phyloP scores from a whole-genome alignment of 805 yeast species.

The Suhomyces vadensis region DNA sequence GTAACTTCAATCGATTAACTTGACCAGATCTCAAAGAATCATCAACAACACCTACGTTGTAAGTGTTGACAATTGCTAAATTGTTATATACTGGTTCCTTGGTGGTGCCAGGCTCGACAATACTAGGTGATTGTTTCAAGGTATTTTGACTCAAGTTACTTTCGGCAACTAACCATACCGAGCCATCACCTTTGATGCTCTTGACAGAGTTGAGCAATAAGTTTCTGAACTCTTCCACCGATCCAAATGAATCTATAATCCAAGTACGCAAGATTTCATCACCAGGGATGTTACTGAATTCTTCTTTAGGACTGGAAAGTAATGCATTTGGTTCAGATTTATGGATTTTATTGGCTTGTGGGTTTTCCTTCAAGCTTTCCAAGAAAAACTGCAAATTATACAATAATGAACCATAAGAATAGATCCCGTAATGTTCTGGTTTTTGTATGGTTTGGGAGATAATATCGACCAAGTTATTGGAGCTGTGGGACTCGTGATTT shows the following conservation, averaged over 20 bases:
- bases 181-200: constrained; percentile 84
- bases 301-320: constrained; percentile 46
- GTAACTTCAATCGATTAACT: constrained; percentile 43
- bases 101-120: constrained; percentile 13
- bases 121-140: constrained; percentile 19
- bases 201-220: constrained; percentile 67
- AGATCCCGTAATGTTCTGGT: constrained; percentile 46
- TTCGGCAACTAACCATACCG: constrained; percentile 82
- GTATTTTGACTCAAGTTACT: constrained; percentile 32
- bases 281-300: constrained; percentile 34
- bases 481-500: constrained; percentile 4
- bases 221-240: constrained; percentile 71
- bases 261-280: constrained; percentile 44
- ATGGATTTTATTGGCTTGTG: constrained; percentile 19
- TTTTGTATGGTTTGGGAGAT: constrained; percentile 45
- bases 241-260: constrained; percentile 68
- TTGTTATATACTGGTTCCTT: constrained; percentile 34
- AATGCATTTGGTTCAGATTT: constrained; percentile 31
- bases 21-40: constrained; percentile 56
- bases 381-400: constrained; percentile 51
- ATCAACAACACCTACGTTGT: constrained; percentile 85
- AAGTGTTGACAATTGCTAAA: constrained; percentile 76
- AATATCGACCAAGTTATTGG: constrained; percentile 25
- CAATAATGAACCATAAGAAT: constrained; percentile 47
- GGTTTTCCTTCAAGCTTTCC: constrained; percentile 40